Evolutionary conservation across 1,139 yeast species (phyloP), one percentile per base, ranked within the genome.

Genomic region (Wickerhamomyces sp.): DNA sequence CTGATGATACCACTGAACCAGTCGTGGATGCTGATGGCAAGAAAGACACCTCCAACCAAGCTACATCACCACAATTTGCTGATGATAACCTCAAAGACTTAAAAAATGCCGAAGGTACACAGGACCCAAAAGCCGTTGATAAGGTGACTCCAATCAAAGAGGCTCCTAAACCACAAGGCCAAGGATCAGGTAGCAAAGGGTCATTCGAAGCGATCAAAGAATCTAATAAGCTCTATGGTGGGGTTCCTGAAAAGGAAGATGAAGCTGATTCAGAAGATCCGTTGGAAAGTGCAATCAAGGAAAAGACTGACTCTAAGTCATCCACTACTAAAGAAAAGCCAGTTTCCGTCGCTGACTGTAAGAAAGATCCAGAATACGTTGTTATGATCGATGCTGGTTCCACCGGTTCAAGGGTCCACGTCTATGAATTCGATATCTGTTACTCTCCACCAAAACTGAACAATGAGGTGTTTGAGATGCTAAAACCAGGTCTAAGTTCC

Each of bases 371-470:
- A 28, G 60, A 78, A 54, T 80, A 70, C 46, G 96, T 89, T 24
- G 75, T 91, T 20, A 87, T 91, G 95, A 69, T 91, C 35, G 98
- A 91, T 63, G 98, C 97, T 3, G 98, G 98, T 12, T 87, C 96
- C 3, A 83, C 95, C 7, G 98, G 98, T 22, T 88, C 96, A 18
- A 79, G 98, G 58, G 86, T 91, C 24, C 98, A 91, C 59, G 82
- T 91, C 24, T 91, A 91, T 62, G 80, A 84, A 55, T 91, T 91
- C 64, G 85, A 87, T 63, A 78, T 87, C 36, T 88, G 97, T 55
- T 66, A 71, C 36, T 68, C 82, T 31, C 91, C 95, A 38, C 98
- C 98, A 26, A 68, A 62, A 39, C 75, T 93, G 46, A 62, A 87
- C 39, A 66, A 72, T 32, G 99, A 91, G 64, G 75, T 71, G 37